Conservation (phyloP, 768 basidiomycete genomes). For the Rossbeevera mucosa region DNA sequence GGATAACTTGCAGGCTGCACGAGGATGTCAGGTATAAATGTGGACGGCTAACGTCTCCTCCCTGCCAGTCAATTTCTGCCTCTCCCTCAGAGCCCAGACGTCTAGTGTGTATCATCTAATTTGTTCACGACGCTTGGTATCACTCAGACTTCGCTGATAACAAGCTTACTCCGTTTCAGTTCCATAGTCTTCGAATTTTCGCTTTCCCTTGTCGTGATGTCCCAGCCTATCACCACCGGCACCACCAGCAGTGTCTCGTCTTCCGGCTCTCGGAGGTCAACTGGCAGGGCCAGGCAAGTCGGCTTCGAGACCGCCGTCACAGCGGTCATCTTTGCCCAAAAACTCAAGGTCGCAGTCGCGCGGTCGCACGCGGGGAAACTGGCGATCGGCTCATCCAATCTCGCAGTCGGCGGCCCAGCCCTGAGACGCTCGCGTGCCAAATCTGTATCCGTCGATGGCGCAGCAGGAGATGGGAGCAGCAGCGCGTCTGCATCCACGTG, state of each 20-base stretch:
- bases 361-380: slow-evolving; percentile 2
- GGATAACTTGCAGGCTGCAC: neutral
- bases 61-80: neutral
- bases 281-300: slow-evolving; percentile 8
- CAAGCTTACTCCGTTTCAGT: neutral
- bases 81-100: neutral
- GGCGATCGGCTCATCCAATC: neutral
- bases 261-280: neutral
- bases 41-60: neutral
- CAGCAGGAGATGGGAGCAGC: too few relatives aligned
- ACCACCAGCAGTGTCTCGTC: neutral
- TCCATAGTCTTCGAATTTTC: neutral
- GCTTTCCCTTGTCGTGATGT: neutral
- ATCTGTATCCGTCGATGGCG: slow-evolving; percentile 6
- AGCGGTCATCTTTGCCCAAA: slow-evolving; percentile 20
- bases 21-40: slow-evolving; percentile 15
- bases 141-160: neutral
- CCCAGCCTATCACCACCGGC: neutral
- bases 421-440: slow-evolving; percentile 5
- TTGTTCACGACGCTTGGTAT: neutral
- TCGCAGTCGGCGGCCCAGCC: neutral
- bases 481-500: too few relatives aligned
- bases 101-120: slow-evolving; percentile 5
- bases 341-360: slow-evolving; percentile 18
- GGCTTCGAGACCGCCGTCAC: slow-evolving; percentile 23